Evolutionary conservation across 148 eudicot genomes (phyloP).

Genomic region (Silene latifolia): DNA sequence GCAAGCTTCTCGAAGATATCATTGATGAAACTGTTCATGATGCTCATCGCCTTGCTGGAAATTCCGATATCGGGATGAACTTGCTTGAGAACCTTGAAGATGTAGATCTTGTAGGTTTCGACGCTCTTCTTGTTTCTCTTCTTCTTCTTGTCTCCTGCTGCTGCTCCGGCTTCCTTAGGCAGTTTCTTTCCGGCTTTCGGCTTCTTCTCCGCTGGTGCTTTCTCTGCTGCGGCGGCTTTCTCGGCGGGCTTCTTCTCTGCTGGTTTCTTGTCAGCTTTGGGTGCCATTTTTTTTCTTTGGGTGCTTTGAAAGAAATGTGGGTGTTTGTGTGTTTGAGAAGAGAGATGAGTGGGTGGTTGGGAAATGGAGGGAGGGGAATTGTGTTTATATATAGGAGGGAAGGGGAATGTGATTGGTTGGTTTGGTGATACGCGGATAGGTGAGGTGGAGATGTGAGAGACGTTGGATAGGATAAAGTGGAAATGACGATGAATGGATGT

Average conservation of each 20-base stretch:
- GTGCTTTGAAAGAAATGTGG: background rate
- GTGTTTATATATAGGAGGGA: too few species aligned
- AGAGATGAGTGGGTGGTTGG: too few species aligned
- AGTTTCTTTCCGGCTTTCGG: slow-evolving; percentile 49
- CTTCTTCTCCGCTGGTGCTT: slow-evolving; percentile 44
- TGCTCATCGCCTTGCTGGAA: slow-evolving; percentile 54
- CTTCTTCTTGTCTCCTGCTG: slow-evolving; percentile 48
- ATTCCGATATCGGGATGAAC: slow-evolving; percentile 56
- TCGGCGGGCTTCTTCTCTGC: slow-evolving; percentile 41
- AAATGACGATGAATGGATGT: too few species aligned
- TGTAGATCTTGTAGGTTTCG: slow-evolving; percentile 55
- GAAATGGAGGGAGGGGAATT: too few species aligned
- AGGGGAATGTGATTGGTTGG: too few species aligned
- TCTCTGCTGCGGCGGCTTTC: slow-evolving; percentile 32
- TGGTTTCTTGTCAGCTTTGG: slow-evolving; percentile 47
- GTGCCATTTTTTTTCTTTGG: slow-evolving; percentile 26
- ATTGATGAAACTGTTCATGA: slow-evolving; percentile 53
- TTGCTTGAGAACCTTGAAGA: slow-evolving; percentile 51
- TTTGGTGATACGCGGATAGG: too few species aligned
- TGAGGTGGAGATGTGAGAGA: too few species aligned
- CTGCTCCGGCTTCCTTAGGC: slow-evolving; percentile 38
- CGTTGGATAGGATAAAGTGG: too few species aligned
- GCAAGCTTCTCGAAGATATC: slow-evolving; percentile 54
- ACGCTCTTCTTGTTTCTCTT: slow-evolving; percentile 49
- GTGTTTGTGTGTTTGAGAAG: too few species aligned